Evolutionary conservation across 2,329 filamentous ascomycete species (phyloP), one percentile per base, ranked within the genome.

Genomic region (Aspergillus tubingensis): DNA sequence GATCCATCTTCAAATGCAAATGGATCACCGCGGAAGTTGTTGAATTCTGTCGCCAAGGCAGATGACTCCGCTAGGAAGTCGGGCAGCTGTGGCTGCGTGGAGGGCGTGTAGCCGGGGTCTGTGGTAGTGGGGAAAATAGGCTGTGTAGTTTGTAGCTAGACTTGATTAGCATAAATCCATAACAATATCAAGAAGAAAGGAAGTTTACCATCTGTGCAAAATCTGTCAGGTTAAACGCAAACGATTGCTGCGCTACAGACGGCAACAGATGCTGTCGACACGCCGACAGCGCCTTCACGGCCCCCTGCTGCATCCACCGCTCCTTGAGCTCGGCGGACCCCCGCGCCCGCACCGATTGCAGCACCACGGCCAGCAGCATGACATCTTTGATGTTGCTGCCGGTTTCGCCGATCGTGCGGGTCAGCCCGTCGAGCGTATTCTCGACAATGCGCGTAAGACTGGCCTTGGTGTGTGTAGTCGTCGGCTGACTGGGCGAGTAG

Each of bases 371-470:
- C 6, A 76, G 60, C 1, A 74, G 67, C 2, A 75, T 44, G 8
- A 74, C 59, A 30, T 73, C 68, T 50, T 75, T 76, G 5, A 73
- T 41, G 48, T 72, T 72, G 53, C 65, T 71, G 3, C 69, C 68
- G 39, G 63, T 66, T 30, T 70, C 64, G 13, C 68, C 66, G 3
- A 75, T 62, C 5, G 68, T 60, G 41, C 69, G 67, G 2, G 70
- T 65, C 8, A 74, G 52, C 2, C 66, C 67, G 15, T 70, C 71
- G 1, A 75, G 64, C 1, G 72, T 70, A 17, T 69, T 68, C 36
- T 76, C 70, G 5, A 74, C 68, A 1, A 69, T 63, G 1, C 68
- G 63, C 4, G 60, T 68, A 4, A 76, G 57, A 23, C 63, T 70
- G 8, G 66, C 67, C 53, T 72, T 73, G 51, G 39, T 68, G 19